Evolutionary conservation across 257 asterid genomes (phyloP), one percentile per base, ranked within the genome.

Genomic region (Gentiana dahurica): DNA sequence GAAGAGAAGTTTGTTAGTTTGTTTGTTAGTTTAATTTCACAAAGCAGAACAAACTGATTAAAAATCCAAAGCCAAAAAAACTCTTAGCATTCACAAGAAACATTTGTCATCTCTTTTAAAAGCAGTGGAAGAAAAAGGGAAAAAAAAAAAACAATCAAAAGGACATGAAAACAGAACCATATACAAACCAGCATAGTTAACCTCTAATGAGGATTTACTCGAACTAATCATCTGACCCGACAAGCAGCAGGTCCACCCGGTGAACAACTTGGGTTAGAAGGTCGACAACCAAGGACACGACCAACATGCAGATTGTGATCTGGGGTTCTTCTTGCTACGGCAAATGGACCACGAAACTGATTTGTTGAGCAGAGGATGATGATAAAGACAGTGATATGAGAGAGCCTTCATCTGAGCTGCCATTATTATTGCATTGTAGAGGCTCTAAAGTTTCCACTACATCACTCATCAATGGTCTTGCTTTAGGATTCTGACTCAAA

Each of bases 371-470:
- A 4, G 62, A 51, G 36, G 57, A 1, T 32, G 86, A 75, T 36
- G 77, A 65, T n/a, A 77, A 65, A n/a, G 84, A 69, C 13, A 81
- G 58, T 3, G 80, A 71, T 7, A 75, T 66, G 15, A 81, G 65
- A 8, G 94, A 77, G 57, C 76, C 70, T 57, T 80, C 97, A 61
- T 74, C 77, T 13, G 65, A 55, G 38, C 61, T 71, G 24, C 85
- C 83, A 44, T 64, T 50, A 24, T 24, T 24, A 24, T 66, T 51
- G 69, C 80, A 66, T 52, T 92, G 99, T 13, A 92, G 66, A 45
- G 97, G 99, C 69, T 92, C 99, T 77, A 92, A 73, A 34, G 95
- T 88, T 75, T 92, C 97, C 8, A 92, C 99, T 57, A 92, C 97
- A 37, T 92, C 99, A 53, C 97, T 92, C 99, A 92, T 92, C 65